Conservation (phyloP, 495 filamentous ascomycete genomes). For the Cudoniella acicularis region DNA sequence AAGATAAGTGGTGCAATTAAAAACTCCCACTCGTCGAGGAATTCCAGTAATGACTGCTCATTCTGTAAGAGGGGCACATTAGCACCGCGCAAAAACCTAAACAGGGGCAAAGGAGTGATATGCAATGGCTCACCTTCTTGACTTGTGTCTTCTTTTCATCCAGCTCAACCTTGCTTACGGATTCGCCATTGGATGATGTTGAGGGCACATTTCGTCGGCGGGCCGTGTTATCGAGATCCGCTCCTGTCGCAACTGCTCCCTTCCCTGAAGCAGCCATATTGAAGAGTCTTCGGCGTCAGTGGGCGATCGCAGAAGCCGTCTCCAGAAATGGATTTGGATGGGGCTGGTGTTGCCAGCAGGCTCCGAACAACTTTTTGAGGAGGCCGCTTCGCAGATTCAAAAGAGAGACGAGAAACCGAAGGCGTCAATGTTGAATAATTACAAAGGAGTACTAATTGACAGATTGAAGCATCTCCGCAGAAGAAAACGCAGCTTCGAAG, state of each 20-base stretch:
- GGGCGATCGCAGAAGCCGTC: not conserved
- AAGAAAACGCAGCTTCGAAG: slow-evolving; percentile 9
- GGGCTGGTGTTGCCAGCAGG: too few species aligned
- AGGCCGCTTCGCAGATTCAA: slow-evolving; percentile 9
- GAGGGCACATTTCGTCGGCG: slow-evolving; percentile 71
- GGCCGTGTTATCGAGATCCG: slow-evolving; percentile 58
- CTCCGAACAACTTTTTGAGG: too few species aligned
- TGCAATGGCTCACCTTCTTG: slow-evolving; percentile 49
- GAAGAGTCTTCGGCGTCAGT: not conserved
- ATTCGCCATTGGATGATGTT: slow-evolving; percentile 16
- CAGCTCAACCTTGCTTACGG: slow-evolving; percentile 30
- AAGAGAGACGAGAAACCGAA: slow-evolving; percentile 19
- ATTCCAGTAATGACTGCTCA: slow-evolving; percentile 50
- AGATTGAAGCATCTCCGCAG: slow-evolving; percentile 23
- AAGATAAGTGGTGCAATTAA: slow-evolving; percentile 85
- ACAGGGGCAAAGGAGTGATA: not conserved
- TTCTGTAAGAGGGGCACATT: slow-evolving; percentile 4
- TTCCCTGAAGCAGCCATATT: slow-evolving; percentile 46
- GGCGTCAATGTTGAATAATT: slow-evolving; percentile 10
- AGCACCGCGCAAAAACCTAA: not conserved
- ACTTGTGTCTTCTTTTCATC: slow-evolving; percentile 63
- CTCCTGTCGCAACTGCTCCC: slow-evolving; percentile 60
- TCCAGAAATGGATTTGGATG: not conserved
- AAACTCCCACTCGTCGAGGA: slow-evolving; percentile 78
- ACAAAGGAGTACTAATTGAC: slow-evolving; percentile 25